These are phyloP conservation scores for Phalaenopsis equestris DNA, from an alignment of 106 monocot genomes.

Conservation along the genomic window DNA sequence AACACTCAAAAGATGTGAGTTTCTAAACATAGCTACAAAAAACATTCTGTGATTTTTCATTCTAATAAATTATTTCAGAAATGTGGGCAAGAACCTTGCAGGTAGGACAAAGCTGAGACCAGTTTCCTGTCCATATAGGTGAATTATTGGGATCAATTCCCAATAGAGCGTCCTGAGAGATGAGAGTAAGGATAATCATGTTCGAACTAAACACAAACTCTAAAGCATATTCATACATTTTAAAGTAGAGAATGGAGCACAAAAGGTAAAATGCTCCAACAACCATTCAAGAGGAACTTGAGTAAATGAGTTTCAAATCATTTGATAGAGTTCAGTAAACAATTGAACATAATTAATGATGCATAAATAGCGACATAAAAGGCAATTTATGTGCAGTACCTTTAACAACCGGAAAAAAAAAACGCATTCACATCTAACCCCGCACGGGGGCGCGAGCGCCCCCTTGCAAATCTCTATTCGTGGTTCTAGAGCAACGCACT, in stretches of 20 bases:
- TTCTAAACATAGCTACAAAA: background rate
- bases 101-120: slow-evolving; percentile 88
- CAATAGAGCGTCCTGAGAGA: slow-evolving; percentile 59
- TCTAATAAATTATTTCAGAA: slow-evolving; percentile 1
- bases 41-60: background rate
- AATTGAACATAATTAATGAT: background rate
- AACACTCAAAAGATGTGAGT: background rate
- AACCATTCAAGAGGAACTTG: background rate
- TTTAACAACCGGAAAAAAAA: too few species aligned
- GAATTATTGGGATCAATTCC: slow-evolving; percentile 53
- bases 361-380: background rate
- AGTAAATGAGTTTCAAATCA: background rate
- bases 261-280: background rate
- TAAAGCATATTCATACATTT: background rate
- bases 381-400: too few species aligned
- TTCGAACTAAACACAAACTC: background rate
- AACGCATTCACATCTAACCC: too few species aligned
- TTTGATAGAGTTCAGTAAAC: background rate
- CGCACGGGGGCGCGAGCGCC: too few species aligned
- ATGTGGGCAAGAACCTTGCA: slow-evolving; percentile 58
- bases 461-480: too few species aligned
- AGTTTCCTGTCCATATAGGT: slow-evolving; percentile 63
- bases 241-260: background rate
- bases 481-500: too few species aligned
- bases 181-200: background rate